These are phyloP conservation scores for Phytophthora agathidicida DNA, from an alignment of 352 stramenopile species.

Conservation along the genomic window DNA sequence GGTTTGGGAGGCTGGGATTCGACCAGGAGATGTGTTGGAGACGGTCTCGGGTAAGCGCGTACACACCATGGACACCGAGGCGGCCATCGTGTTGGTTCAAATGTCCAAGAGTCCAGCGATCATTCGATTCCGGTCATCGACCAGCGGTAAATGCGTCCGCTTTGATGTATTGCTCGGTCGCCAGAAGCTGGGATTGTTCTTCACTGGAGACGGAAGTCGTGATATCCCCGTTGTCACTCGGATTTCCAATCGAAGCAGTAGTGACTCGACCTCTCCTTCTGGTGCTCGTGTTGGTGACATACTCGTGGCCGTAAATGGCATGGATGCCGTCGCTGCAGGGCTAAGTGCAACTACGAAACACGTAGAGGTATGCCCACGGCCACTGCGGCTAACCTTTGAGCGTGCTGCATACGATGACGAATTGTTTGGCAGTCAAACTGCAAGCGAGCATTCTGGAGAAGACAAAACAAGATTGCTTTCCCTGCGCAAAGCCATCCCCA, in stretches of 20 bases:
- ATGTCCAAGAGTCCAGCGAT: conserved; percentile 37
- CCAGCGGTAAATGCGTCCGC: conserved; percentile 21
- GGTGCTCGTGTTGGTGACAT: conserved; percentile 49
- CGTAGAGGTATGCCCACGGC: conserved; percentile 37
- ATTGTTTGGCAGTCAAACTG: conserved; percentile 17
- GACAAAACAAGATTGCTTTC: conserved; percentile 7
- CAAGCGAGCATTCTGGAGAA: conserved; percentile 26
- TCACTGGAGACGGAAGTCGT: conserved; percentile 51
- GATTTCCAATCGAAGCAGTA: conserved; percentile 10
- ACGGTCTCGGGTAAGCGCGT: conserved; percentile 45
- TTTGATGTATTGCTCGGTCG: conserved; percentile 48
- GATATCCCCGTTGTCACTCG: conserved; percentile 56
- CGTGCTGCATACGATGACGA: conserved; percentile 32
- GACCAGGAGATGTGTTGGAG: conserved; percentile 61
- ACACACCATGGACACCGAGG: conserved; percentile 36
- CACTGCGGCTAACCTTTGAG: conserved; percentile 63
- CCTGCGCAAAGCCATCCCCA: conserved; percentile 15
- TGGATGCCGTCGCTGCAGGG: conserved; percentile 51
- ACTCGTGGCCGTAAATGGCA: conserved; percentile 61
- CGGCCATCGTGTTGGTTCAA: conserved; percentile 41
- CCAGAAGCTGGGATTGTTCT: conserved; percentile 49
- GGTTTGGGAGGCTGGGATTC: conserved; percentile 57
- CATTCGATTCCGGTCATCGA: conserved; percentile 51
- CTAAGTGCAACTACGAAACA: conserved; percentile 45
- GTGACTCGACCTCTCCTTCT: conserved; percentile 8